A percentile compares a stretch with the other conserved stretches of the same genome.
These are phyloP conservation scores for Talaromyces adpressus DNA, from an alignment of 495 filamentous ascomycete species.

Conservation along the genomic window DNA sequence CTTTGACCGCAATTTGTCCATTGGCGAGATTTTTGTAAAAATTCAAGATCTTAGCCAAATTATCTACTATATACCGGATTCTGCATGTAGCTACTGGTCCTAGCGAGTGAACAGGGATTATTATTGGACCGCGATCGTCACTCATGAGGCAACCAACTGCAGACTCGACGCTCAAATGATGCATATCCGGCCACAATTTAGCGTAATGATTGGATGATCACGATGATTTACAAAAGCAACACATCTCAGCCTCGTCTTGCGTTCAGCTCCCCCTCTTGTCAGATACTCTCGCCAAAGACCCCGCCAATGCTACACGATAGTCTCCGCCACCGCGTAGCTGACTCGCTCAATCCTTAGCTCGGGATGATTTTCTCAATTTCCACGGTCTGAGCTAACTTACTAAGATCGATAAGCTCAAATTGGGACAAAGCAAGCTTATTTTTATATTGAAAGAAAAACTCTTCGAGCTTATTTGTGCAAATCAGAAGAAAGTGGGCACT, in stretches of 20 bases:
- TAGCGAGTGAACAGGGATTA: too few relatives aligned
- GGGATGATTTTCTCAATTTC: not conserved
- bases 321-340: not conserved
- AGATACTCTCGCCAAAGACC: not conserved
- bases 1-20: too few relatives aligned
- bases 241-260: not conserved
- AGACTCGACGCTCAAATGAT: too few relatives aligned
- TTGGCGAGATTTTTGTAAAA: too few relatives aligned
- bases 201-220: not conserved
- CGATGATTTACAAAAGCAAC: not conserved
- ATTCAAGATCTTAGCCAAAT: too few relatives aligned
- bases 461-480: not conserved
- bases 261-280: not conserved
- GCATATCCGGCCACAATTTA: not conserved
- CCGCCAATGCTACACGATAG: not conserved
- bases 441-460: not conserved
- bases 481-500: not conserved
- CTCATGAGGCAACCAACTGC: too few relatives aligned
- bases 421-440: not conserved
- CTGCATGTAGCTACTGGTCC: too few relatives aligned
- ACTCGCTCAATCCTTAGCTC: not conserved
- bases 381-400: not conserved
- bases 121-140: too few relatives aligned
- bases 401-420: not conserved
- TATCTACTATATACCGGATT: too few relatives aligned